A percentile compares a stretch with the other conserved stretches of the same genome.
phyloP scores from a whole-genome alignment of 345 rosid species.

The Euclidium syriacum region DNA sequence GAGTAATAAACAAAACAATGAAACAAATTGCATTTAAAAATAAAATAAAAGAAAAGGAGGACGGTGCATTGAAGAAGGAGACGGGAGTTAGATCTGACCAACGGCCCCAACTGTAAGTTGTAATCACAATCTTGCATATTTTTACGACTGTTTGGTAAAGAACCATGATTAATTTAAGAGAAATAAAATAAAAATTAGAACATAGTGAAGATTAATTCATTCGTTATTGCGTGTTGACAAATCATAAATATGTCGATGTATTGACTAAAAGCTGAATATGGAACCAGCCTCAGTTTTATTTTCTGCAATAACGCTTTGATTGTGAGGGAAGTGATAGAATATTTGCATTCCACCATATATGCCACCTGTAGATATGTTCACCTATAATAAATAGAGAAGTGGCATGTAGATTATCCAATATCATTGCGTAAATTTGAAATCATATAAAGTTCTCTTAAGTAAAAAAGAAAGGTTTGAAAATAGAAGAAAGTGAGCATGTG shows the following conservation, averaged over 20 bases:
- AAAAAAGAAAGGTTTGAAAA: neutral
- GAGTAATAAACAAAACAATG: too few relatives aligned
- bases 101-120: conserved; percentile 29
- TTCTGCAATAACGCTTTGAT: too few relatives aligned
- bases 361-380: too few relatives aligned
- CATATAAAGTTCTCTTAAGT: neutral
- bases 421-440: conserved; percentile 5
- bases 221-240: neutral
- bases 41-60: neutral
- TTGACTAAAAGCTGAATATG: too few relatives aligned
- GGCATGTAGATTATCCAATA: too few relatives aligned
- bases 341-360: too few relatives aligned
- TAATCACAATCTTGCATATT: conserved; percentile 5
- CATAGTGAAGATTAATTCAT: neutral
- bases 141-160: neutral
- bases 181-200: neutral
- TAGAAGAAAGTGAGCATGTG: conserved; percentile 25
- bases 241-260: too few relatives aligned
- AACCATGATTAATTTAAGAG: neutral
- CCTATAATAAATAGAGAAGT: too few relatives aligned
- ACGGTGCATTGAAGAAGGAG: conserved; percentile 40
- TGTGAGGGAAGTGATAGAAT: too few relatives aligned
- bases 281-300: too few relatives aligned
- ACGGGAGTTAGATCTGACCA: conserved; percentile 18
- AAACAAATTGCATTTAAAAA: neutral